Evolutionary conservation across 306 rosid genomes (phyloP).

Genomic region (Nissolia schottii): DNA sequence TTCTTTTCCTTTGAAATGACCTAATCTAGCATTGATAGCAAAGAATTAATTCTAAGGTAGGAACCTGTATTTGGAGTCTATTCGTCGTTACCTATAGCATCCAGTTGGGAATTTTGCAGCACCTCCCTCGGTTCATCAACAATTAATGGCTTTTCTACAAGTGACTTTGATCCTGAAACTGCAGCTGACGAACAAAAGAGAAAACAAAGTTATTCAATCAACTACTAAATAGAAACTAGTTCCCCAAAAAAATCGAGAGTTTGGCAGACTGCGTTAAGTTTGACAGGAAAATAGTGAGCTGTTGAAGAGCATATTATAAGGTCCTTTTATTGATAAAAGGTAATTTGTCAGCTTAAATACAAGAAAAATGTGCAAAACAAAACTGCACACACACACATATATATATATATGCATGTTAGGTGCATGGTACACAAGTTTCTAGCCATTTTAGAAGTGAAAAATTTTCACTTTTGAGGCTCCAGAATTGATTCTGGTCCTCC

Average conservation of each 20-base stretch:
- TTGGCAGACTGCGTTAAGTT: background rate
- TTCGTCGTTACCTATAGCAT: constrained; percentile 61
- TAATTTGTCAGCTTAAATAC: background rate
- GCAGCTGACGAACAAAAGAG: constrained; percentile 36
- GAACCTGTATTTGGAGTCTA: background rate
- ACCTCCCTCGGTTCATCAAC: constrained; percentile 41
- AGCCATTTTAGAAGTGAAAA: too few relatives aligned
- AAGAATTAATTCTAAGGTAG: background rate
- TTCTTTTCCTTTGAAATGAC: background rate
- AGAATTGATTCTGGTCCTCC: too few relatives aligned
- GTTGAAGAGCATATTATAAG: background rate
- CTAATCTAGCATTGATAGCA: background rate
- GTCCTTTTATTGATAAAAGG: background rate
- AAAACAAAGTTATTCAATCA: constrained; percentile 6
- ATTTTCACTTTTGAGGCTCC: too few relatives aligned
- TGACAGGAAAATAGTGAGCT: background rate
- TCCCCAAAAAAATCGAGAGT: background rate
- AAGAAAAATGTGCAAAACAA: background rate
- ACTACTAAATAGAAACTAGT: background rate
- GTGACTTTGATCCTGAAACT: constrained; percentile 29
- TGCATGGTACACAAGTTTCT: background rate
- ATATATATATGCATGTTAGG: background rate
- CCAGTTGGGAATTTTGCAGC: constrained; percentile 55
- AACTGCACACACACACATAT: too few relatives aligned
- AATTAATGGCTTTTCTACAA: constrained; percentile 39